phyloP scores from a whole-genome alignment of 2,329 filamentous ascomycete species.

The Berkeleyomyces rouxiae region DNA sequence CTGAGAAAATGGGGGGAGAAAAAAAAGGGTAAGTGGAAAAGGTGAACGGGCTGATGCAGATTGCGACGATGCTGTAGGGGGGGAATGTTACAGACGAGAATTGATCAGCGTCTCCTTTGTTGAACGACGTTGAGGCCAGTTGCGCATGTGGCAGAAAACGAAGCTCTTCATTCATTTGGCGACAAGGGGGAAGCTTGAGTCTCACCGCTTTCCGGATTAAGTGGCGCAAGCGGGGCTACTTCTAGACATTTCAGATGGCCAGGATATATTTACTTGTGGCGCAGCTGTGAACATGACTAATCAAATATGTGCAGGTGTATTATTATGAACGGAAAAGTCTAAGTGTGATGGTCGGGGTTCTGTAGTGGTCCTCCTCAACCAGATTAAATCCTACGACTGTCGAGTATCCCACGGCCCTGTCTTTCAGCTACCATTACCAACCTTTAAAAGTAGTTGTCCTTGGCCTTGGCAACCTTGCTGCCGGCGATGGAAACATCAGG shows the following conservation, averaged over 20 bases:
- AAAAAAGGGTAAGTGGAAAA: too few relatives aligned
- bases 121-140: background rate
- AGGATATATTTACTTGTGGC: background rate
- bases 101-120: background rate
- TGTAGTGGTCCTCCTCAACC: background rate
- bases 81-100: too few relatives aligned
- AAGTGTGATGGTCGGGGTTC: background rate
- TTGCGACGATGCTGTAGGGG: too few relatives aligned
- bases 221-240: background rate
- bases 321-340: background rate
- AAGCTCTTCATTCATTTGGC: background rate
- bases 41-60: too few relatives aligned
- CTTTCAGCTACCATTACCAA: background rate
- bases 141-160: background rate
- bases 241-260: background rate
- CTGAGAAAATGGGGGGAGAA: too few relatives aligned
- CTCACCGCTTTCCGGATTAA: background rate
- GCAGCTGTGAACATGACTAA: background rate
- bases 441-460: constrained; percentile 8
- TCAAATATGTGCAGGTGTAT: background rate
- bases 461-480: background rate
- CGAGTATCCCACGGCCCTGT: background rate
- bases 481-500: background rate
- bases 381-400: background rate
- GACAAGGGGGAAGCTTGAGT: background rate